Evolutionary conservation across 805 yeast genomes (phyloP), one percentile per base, ranked within the genome.

Genomic region (Starmerella potacharoeniae): DNA sequence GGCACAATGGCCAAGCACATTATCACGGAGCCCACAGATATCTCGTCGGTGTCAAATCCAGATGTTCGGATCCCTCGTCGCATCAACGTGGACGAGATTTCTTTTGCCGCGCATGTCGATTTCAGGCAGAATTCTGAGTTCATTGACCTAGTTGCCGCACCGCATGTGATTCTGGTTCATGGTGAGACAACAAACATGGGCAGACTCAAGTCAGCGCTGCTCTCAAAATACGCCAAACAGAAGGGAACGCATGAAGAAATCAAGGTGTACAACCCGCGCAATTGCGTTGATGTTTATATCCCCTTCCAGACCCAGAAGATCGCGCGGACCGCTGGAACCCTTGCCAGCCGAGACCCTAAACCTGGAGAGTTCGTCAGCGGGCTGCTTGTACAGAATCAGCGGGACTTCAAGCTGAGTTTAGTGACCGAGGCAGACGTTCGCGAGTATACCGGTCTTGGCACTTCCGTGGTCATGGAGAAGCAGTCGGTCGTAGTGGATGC

Each of bases 141-240:
- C 65, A 93, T 93, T 56, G 96, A 90, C 62, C 74, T 82, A 57
- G 87, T 93, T 2, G 84, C 84, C 56, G 95, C 99, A 0, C 78
- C 78, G 56, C 82, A 85, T 53, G 86, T 93, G 57, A 88, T 91
- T 56, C 76, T 93, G 53, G 99, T 93, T 2, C 99, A 93, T 69
- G 99, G 99, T 11, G 99, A 93, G 65, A 82, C 93, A 2, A 89
- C 87, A 64, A 96, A 96, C n/a, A 93, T 93, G 97, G 98, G 97
- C 55, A 81, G 98, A 67, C 72, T 93, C 54, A 93, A 93, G 68
- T 86, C 96, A 31, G 97, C 98, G 0, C 73, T 93, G 41, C 71
- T 90, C 59, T 86, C 96, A 46, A 89, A 88, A 69, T 93, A 91
- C 65, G 77, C 88, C 2, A 78, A 81, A 50, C 74, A 85, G 52